These are phyloP conservation scores for Saitozyma sp. DNA, from an alignment of 768 basidiomycete species.

Conservation along the genomic window DNA sequence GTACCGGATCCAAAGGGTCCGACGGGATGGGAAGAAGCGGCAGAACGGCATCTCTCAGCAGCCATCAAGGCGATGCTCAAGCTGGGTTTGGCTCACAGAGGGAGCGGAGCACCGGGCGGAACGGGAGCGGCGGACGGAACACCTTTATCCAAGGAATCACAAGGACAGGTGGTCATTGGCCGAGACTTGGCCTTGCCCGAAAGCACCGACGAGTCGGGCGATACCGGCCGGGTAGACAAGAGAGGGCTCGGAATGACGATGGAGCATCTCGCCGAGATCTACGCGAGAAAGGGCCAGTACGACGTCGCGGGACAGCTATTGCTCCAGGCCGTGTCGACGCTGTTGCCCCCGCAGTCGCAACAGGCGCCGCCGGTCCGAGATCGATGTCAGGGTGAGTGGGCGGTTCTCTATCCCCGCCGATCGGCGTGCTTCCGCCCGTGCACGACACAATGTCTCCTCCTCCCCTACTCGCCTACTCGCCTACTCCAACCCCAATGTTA, in stretches of 20 bases:
- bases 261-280: conserved; percentile 49
- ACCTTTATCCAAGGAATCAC: background rate
- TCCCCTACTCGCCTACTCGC: no score
- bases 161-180: conserved; percentile 22
- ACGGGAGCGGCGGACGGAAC: background rate
- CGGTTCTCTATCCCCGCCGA: background rate
- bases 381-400: conserved; percentile 48
- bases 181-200: conserved; percentile 31
- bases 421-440: background rate
- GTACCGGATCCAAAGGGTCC: conserved; percentile 3
- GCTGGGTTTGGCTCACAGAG: conserved; percentile 16
- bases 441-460: no score
- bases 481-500: background rate
- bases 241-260: conserved; percentile 50
- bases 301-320: conserved; percentile 43
- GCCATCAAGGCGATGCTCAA: conserved; percentile 40
- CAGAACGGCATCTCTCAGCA: conserved; percentile 37
- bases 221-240: conserved; percentile 39
- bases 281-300: conserved; percentile 41
- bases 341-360: conserved; percentile 37
- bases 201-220: conserved; percentile 7
- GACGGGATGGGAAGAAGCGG: conserved; percentile 29
- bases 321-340: conserved; percentile 46
- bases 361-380: conserved; percentile 28
- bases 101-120: background rate